Percentiles rank a stretch among this genome's conserved stretches.
These are phyloP conservation scores for Globisporangium megalacanthum DNA, from an alignment of 352 stramenopile genomes.

Conservation along the genomic window DNA sequence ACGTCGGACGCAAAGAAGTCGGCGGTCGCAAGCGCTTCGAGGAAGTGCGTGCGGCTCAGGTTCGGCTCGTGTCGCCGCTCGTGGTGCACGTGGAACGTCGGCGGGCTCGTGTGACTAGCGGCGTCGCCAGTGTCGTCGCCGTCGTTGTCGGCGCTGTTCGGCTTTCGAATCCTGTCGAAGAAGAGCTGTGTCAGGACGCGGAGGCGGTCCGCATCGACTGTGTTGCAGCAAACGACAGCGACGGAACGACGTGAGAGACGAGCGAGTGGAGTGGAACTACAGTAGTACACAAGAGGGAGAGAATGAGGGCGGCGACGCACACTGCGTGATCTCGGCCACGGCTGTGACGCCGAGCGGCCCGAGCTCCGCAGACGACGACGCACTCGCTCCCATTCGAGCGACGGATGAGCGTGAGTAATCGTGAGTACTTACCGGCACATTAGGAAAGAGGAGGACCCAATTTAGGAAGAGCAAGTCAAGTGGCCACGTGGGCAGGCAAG, in stretches of 20 bases:
- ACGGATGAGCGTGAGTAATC: slow-evolving; percentile 15
- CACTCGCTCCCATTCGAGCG: slow-evolving; percentile 33
- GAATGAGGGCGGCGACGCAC: slow-evolving; percentile 13
- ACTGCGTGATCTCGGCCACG: slow-evolving; percentile 52
- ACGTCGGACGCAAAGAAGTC: slow-evolving; percentile 39
- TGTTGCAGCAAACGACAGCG: not conserved
- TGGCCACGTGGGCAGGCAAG: no score
- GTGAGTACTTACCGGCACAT: no score
- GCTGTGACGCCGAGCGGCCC: slow-evolving; percentile 39
- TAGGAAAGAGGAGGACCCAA: no score
- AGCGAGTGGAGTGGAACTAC: not conserved
- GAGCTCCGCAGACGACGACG: slow-evolving; percentile 25
- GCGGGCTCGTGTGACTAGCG: not conserved
- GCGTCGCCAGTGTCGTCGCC: not conserved
- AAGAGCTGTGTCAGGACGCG: not conserved
- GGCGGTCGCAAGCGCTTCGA: slow-evolving; percentile 30
- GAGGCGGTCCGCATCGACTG: slow-evolving; percentile 22
- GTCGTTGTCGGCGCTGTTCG: not conserved
- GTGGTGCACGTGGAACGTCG: not conserved
- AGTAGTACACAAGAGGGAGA: not conserved
- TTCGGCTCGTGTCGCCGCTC: slow-evolving; percentile 22
- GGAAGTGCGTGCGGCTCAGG: slow-evolving; percentile 29
- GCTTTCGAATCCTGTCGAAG: not conserved
- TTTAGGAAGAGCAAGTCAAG: no score
- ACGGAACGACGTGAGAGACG: not conserved